These are phyloP conservation scores for Simplicillium aogashimaense DNA, from an alignment of 2,329 filamentous ascomycete species.

Conservation along the genomic window DNA sequence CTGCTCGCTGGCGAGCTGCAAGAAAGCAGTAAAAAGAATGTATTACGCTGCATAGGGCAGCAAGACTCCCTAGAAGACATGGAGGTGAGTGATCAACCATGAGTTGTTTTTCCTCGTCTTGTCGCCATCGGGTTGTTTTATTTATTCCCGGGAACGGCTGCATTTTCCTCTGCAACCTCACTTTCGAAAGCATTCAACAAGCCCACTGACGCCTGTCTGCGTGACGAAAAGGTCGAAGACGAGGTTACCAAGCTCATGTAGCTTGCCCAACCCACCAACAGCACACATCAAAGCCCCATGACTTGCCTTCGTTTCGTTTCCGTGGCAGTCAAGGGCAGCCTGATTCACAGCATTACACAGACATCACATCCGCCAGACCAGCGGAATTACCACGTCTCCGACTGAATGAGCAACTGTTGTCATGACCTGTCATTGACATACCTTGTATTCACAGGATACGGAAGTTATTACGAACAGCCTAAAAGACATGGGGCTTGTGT, in stretches of 20 bases:
- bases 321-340: too few species aligned
- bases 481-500: slow-evolving; percentile 17
- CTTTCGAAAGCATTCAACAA: neutral
- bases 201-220: slow-evolving; percentile 28
- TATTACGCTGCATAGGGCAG: slow-evolving; percentile 88
- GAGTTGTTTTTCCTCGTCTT: slow-evolving; percentile 2
- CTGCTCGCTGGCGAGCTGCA: slow-evolving; percentile 93
- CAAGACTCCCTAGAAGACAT: slow-evolving; percentile 98
- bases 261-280: slow-evolving; percentile 11
- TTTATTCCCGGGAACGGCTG: neutral
- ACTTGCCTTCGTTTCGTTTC: neutral
- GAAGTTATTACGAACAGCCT: slow-evolving; percentile 10
- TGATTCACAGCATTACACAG: too few species aligned
- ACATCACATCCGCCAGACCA: too few species aligned
- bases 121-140: neutral
- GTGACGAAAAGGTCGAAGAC: slow-evolving; percentile 66
- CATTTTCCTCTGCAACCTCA: neutral
- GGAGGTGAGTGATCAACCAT: slow-evolving; percentile 64
- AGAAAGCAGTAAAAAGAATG: slow-evolving; percentile 99
- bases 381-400: too few species aligned
- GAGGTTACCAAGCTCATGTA: slow-evolving; percentile 88
- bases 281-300: neutral
- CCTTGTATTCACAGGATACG: slow-evolving; percentile 14
- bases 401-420: neutral
- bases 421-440: slow-evolving; percentile 17